phyloP scores from a whole-genome alignment of 176 grass and related monocot genomes.

The Hyparrhenia diplandra region DNA sequence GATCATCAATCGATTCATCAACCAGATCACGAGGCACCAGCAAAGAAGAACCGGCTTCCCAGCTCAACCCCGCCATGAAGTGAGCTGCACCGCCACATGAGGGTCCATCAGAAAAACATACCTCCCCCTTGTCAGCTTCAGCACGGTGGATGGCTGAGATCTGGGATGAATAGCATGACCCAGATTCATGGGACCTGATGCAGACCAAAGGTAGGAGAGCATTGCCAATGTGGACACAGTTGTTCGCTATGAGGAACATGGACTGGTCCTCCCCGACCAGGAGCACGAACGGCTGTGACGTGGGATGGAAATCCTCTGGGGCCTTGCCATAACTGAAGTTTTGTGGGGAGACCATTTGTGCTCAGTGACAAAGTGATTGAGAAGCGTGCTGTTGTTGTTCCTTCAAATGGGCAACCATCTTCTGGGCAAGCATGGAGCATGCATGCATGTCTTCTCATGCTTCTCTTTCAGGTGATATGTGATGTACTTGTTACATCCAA shows the following conservation, averaged over 20 bases:
- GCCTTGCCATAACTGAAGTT: neutral
- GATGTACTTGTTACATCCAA: neutral
- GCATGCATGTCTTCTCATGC: neutral
- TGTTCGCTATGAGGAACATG: slow-evolving; percentile 22
- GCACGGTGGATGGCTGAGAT: neutral
- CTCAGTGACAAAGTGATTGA: neutral
- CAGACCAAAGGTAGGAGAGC: neutral
- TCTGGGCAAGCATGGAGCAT: slow-evolving; percentile 24
- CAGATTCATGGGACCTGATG: slow-evolving; percentile 5
- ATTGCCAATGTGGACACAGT: neutral
- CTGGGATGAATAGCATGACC: neutral
- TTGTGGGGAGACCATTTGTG: neutral
- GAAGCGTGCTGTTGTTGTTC: neutral
- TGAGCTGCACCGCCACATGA: neutral
- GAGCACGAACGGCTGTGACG: neutral
- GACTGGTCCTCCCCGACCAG: slow-evolving; percentile 20
- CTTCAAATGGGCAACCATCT: neutral
- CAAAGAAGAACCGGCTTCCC: slow-evolving; percentile 7
- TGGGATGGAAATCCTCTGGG: neutral
- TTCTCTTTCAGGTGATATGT: slow-evolving; percentile 8
- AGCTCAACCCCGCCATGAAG: neutral
- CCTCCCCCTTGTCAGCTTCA: neutral
- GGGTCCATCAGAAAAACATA: neutral
- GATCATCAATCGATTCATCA: neutral
- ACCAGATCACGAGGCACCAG: neutral